Evolutionary conservation across 441 rosid genomes (phyloP).

Genomic region (Pelargonium cotyledonis): DNA sequence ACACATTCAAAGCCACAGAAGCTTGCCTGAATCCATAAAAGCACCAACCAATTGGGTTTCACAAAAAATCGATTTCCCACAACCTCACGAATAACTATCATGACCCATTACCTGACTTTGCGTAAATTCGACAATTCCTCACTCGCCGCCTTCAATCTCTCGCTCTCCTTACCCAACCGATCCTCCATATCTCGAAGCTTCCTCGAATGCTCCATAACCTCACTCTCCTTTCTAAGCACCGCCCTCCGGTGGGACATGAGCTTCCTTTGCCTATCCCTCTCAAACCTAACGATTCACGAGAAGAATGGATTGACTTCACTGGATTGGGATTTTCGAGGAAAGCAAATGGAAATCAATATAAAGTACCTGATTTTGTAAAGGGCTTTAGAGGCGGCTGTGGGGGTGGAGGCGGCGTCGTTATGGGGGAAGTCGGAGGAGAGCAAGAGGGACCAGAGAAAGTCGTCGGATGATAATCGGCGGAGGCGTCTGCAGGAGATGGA

Average conservation of each 20-base stretch:
- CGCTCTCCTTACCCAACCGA: slow-evolving; percentile 38
- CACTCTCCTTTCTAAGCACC: slow-evolving; percentile 64
- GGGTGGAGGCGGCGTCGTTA: slow-evolving; percentile 22
- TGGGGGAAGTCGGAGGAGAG: slow-evolving; percentile 49
- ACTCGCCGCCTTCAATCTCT: slow-evolving; percentile 36
- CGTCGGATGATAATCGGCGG: slow-evolving; percentile 53
- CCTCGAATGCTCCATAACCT: slow-evolving; percentile 41
- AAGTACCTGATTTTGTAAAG: slow-evolving; percentile 46
- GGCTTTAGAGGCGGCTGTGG: slow-evolving; percentile 29
- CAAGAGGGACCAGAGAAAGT: slow-evolving; percentile 55
- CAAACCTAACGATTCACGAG: slow-evolving; percentile 42
- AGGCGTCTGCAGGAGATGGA: slow-evolving; percentile 77
- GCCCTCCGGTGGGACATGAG: slow-evolving; percentile 46
- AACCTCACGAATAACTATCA: neutral
- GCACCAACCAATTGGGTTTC: neutral
- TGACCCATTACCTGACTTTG: slow-evolving; percentile 47
- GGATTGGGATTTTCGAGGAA: neutral
- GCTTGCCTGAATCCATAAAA: slow-evolving; percentile 56
- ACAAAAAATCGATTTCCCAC: neutral
- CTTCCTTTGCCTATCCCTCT: slow-evolving; percentile 55
- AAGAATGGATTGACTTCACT: neutral
- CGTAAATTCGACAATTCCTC: slow-evolving; percentile 44
- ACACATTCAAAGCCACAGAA: slow-evolving; percentile 78
- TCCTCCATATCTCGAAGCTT: slow-evolving; percentile 47
- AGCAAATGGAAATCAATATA: neutral